A percentile compares a stretch with the other conserved stretches of the same genome.
Conservation (phyloP, 2,329 filamentous ascomycete species). For the Keithomyces neogunnii region DNA sequence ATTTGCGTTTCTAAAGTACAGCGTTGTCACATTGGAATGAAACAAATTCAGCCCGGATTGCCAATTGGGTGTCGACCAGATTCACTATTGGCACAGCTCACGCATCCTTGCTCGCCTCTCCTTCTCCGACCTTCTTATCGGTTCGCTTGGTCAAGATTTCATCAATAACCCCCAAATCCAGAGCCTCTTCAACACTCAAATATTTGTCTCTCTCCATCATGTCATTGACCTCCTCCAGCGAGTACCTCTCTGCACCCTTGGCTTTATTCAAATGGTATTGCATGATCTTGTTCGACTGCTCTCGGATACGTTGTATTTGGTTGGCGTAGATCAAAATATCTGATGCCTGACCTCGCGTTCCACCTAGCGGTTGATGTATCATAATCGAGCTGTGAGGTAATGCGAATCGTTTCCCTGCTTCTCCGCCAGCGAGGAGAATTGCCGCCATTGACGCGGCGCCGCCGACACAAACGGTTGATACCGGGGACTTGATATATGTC, state of each 20-base stretch:
- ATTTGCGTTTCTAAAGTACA: not conserved
- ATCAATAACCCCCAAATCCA: conserved; percentile 86
- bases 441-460: conserved; percentile 94
- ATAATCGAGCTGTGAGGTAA: conserved; percentile 93
- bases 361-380: conserved; percentile 90
- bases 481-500: conserved; percentile 88
- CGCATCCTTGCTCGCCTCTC: conserved; percentile 7
- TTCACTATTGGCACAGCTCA: not conserved
- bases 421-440: conserved; percentile 77
- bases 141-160: conserved; percentile 67
- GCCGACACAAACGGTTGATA: conserved; percentile 91
- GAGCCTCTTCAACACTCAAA: conserved; percentile 77
- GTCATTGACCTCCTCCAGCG: conserved; percentile 75
- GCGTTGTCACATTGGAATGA: not conserved
- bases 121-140: conserved; percentile 25
- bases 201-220: conserved; percentile 98
- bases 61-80: too few relatives aligned
- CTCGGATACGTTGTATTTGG: conserved; percentile 81
- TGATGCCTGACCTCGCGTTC: conserved; percentile 54
- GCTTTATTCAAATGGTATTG: conserved; percentile 73
- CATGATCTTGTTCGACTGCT: conserved; percentile 87
- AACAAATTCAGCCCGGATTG: not conserved
- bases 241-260: conserved; percentile 66
- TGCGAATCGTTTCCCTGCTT: conserved; percentile 75
- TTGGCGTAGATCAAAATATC: conserved; percentile 97